phyloP scores from a whole-genome alignment of 2,329 filamentous ascomycete genomes.

The Pseudocercospora musae region DNA sequence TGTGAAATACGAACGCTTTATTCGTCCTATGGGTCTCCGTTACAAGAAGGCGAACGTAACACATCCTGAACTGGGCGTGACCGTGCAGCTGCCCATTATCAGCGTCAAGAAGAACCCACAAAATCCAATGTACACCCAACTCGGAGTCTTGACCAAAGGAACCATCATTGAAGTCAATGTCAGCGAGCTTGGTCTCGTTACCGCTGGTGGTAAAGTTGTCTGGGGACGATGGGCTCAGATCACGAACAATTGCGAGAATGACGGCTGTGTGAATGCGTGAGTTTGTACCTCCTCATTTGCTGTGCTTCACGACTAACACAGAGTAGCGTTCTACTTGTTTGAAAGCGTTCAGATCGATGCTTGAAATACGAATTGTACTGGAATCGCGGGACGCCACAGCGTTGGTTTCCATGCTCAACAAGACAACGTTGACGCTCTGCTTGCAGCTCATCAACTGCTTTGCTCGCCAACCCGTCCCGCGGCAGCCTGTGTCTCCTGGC shows the following conservation, averaged over 20 bases:
- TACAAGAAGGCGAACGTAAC: conserved; percentile 71
- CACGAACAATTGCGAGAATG: conserved; percentile 58
- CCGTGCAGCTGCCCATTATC: conserved; percentile 69
- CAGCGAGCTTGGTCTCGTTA: conserved; percentile 84
- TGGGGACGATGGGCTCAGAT: conserved; percentile 85
- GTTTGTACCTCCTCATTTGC: not conserved
- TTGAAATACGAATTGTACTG: not conserved
- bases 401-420: not conserved
- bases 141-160: conserved; percentile 84
- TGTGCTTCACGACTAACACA: not conserved
- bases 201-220: conserved; percentile 85
- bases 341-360: not conserved
- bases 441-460: not conserved
- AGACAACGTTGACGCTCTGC: not conserved
- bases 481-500: not conserved
- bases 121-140: conserved; percentile 85
- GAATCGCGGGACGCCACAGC: not conserved
- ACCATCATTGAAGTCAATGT: conserved; percentile 91
- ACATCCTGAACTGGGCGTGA: conserved; percentile 78
- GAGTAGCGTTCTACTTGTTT: conserved; percentile 18
- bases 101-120: conserved; percentile 80
- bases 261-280: conserved; percentile 53
- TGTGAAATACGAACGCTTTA: conserved; percentile 59
- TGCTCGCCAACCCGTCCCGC: not conserved
- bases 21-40: conserved; percentile 67